Conservation (phyloP, 2,329 filamentous ascomycete species). For the Kalaharituber pfeilii region DNA sequence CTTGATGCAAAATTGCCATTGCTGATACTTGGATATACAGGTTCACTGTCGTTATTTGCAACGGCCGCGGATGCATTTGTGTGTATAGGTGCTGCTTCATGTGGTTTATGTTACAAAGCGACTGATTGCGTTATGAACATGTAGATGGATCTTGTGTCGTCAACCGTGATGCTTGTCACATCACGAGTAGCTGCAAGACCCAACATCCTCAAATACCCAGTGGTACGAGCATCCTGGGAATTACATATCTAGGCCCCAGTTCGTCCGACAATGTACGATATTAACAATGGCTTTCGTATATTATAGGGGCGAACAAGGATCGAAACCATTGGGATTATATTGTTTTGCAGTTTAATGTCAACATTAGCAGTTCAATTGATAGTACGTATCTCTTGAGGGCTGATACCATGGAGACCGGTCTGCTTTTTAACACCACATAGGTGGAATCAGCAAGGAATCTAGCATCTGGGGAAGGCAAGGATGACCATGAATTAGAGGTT, state of each 20-base stretch:
- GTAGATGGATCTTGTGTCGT: background rate
- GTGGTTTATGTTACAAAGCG: too few species aligned
- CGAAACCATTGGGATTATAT: conserved; percentile 88
- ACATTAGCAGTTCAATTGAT: conserved; percentile 46
- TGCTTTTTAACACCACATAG: conserved; percentile 29
- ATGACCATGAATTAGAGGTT: background rate
- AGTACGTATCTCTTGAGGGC: conserved; percentile 34
- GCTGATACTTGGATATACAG: conserved; percentile 23
- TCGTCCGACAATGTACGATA: conserved; percentile 1
- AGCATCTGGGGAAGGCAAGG: background rate
- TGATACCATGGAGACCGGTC: too few species aligned
- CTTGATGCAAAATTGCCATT: too few species aligned
- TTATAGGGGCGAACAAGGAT: conserved; percentile 63
- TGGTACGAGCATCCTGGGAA: conserved; percentile 76
- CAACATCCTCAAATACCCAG: conserved; percentile 70
- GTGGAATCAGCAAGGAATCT: background rate
- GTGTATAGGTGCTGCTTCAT: background rate
- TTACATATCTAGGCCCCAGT: too few species aligned
- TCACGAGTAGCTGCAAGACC: conserved; percentile 79
- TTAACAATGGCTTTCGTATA: conserved; percentile 7
- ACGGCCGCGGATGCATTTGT: conserved; percentile 27
- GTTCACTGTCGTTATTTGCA: conserved; percentile 88
- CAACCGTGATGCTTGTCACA: conserved; percentile 54
- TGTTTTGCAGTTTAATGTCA: conserved; percentile 92
- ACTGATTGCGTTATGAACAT: too few species aligned